Percentiles rank a stretch among this genome's conserved stretches.
Evolutionary conservation across 768 basidiomycete species (phyloP).

Genomic region (Amanita pseudoporphyria): DNA sequence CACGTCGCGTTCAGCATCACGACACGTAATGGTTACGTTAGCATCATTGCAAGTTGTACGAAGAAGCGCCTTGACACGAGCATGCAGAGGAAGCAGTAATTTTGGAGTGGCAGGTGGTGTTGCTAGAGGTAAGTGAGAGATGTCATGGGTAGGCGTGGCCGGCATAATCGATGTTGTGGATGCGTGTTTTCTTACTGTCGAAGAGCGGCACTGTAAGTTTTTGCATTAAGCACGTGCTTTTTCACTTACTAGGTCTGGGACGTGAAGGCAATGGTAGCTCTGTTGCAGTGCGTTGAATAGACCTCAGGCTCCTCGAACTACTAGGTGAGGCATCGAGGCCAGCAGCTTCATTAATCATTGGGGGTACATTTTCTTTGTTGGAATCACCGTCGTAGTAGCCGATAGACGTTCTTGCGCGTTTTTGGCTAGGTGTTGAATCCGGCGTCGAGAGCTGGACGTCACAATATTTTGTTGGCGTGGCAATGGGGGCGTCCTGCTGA

Average conservation of each 20-base stretch:
- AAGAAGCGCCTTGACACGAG: slow-evolving; percentile 59
- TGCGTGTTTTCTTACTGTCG: slow-evolving; percentile 33
- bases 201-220: slow-evolving; percentile 8
- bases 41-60: slow-evolving; percentile 57
- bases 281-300: slow-evolving; percentile 28
- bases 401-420: slow-evolving; percentile 47
- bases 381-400: slow-evolving; percentile 39
- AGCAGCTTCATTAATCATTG: slow-evolving; percentile 32
- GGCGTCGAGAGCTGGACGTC: slow-evolving; percentile 45
- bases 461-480: slow-evolving; percentile 14
- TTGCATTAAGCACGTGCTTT: neutral
- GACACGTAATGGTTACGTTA: slow-evolving; percentile 51
- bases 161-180: slow-evolving; percentile 38
- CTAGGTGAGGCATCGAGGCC: slow-evolving; percentile 25
- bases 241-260: slow-evolving; percentile 32
- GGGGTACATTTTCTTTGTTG: slow-evolving; percentile 79
- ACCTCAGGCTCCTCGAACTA: slow-evolving; percentile 27
- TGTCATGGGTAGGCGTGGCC: slow-evolving; percentile 36
- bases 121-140: slow-evolving; percentile 33
- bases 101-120: slow-evolving; percentile 55
- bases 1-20: slow-evolving; percentile 48
- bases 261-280: slow-evolving; percentile 33
- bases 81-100: slow-evolving; percentile 38
- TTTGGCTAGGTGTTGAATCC: slow-evolving; percentile 53
- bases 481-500: slow-evolving; percentile 22